These are phyloP conservation scores for slime mould (Dictyostelium discoideum) DNA, from an alignment of 78 protist genomes.

Conservation along the genomic window dicty_2.7 NC_007090.3:3273001-3273500, in stretches of 20 bases:
- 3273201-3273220: not conserved
- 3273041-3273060: not conserved
- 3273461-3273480: not conserved
- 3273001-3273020: not conserved
- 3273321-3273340: not conserved
- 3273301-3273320: not conserved
- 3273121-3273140: constrained; percentile 2
- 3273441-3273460: not conserved
- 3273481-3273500: not conserved
- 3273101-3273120: not conserved
- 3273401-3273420: not conserved
- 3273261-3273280: not conserved
- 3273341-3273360: no score
- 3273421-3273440: not conserved
- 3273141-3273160: not conserved
- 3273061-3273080: not conserved
- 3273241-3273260: not conserved
- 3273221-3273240: not conserved
- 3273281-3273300: not conserved
- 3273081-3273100: not conserved
- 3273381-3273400: not conserved
- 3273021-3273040: not conserved
- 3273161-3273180: not conserved
- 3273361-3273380: not conserved
- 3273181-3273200: not conserved